Percentiles rank a stretch among this genome's conserved stretches.
These are phyloP conservation scores for Aureobasidium sp. DNA, from an alignment of 2,329 filamentous ascomycete species.

Conservation along the genomic window DNA sequence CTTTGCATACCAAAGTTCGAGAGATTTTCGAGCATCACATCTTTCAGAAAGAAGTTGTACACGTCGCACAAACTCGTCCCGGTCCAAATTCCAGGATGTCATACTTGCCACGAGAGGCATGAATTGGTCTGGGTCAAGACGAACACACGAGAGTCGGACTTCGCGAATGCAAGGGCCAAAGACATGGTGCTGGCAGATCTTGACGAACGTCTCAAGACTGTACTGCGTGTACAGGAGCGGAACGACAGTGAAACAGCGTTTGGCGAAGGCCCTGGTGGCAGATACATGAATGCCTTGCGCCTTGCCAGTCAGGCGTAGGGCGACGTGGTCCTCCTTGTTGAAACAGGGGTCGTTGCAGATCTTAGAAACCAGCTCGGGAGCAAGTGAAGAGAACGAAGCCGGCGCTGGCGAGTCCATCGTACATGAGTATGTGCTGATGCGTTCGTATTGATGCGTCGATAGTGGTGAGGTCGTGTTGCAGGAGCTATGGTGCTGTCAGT, in stretches of 20 bases:
- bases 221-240: background rate
- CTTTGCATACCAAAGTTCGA: background rate
- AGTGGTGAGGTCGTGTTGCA: too few species aligned
- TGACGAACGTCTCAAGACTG: background rate
- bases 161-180: background rate
- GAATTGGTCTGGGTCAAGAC: background rate
- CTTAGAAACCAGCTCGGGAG: background rate
- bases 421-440: background rate
- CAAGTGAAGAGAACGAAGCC: background rate
- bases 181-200: background rate
- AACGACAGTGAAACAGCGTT: background rate
- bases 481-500: background rate
- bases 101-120: background rate
- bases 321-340: background rate
- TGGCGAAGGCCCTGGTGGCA: background rate
- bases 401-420: background rate
- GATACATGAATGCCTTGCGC: background rate
- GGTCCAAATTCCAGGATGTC: background rate
- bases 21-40: background rate
- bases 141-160: background rate
- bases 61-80: background rate
- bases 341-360: background rate
- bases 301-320: background rate
- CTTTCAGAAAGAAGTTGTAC: background rate
- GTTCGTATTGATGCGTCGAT: background rate